A percentile compares a stretch with the other conserved stretches of the same genome.
Conservation (phyloP, 805 yeast genomes). For the Teunomyces lycoperdinae region DNA sequence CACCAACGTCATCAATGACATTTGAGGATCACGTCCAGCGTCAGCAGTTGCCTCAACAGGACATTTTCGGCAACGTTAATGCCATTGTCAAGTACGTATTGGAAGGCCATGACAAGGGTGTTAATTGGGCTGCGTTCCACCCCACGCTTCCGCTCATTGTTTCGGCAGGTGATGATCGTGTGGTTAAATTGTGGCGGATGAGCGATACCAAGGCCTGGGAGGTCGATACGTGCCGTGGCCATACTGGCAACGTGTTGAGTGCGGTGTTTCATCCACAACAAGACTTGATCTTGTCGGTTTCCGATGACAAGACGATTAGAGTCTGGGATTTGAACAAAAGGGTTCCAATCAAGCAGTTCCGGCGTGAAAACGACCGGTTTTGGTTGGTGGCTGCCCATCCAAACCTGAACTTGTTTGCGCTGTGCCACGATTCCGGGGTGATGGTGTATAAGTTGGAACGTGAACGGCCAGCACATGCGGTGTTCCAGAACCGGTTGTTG, state of each 20-base stretch:
- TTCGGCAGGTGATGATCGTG: constrained; percentile 94
- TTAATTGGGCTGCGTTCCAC: constrained; percentile 97
- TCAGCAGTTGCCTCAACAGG: constrained; percentile 78
- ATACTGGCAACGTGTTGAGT: constrained; percentile 87
- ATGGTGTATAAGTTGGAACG: constrained; percentile 97
- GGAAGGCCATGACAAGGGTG: constrained; percentile 98
- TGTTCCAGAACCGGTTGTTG: constrained; percentile 68
- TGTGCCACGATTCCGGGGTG: constrained; percentile 95
- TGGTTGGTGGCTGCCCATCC: constrained; percentile 94
- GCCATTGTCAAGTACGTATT: constrained; percentile 93
- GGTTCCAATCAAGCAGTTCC: constrained; percentile 88
- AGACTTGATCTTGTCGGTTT: constrained; percentile 87
- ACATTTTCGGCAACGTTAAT: constrained; percentile 90
- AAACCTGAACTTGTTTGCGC: constrained; percentile 84
- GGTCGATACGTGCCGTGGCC: constrained; percentile 97
- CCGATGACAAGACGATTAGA: constrained; percentile 94
- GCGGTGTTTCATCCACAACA: constrained; percentile 91
- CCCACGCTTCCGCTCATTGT: constrained; percentile 94
- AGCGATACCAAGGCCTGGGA: constrained; percentile 98
- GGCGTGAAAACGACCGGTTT: constrained; percentile 90
- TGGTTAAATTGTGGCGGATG: constrained; percentile 96
- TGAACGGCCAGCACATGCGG: constrained; percentile 89
- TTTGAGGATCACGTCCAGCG: constrained; percentile 61
- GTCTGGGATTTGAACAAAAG: constrained; percentile 96
- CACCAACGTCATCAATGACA: constrained; percentile 49